Conservation (phyloP, 2,329 filamentous ascomycete species). For the Boeremia exigua region DNA sequence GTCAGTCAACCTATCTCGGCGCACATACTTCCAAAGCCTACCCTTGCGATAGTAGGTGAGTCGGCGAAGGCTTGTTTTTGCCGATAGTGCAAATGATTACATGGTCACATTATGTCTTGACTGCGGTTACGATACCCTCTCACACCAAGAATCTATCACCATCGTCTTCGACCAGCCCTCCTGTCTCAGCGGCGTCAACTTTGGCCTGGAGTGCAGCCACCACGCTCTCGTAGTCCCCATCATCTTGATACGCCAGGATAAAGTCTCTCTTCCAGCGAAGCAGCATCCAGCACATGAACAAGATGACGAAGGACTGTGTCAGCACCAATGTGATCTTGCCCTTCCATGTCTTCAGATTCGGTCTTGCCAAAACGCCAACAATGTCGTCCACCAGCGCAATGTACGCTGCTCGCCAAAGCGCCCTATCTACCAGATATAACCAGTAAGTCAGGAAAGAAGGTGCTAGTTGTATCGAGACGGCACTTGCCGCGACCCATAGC, state of each 20-base stretch:
- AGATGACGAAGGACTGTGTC: slow-evolving; percentile 16
- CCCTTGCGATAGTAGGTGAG: too few species aligned
- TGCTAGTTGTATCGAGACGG: slow-evolving; percentile 2
- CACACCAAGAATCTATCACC: slow-evolving; percentile 5
- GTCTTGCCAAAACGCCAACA: slow-evolving; percentile 19
- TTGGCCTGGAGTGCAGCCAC: not conserved
- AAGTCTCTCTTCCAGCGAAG: slow-evolving; percentile 4
- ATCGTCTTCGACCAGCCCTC: not conserved
- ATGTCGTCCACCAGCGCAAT: slow-evolving; percentile 30
- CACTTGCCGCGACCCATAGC: slow-evolving; percentile 13
- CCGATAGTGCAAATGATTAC: not conserved
- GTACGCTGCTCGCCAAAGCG: slow-evolving; percentile 20
- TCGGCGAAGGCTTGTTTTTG: not conserved
- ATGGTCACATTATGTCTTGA: not conserved
- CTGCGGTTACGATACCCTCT: not conserved
- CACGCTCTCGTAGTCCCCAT: not conserved
- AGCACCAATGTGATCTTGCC: slow-evolving; percentile 17
- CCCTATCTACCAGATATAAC: slow-evolving; percentile 11
- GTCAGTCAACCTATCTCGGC: too few species aligned
- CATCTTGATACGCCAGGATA: not conserved
- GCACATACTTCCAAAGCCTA: too few species aligned
- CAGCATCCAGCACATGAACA: not conserved
- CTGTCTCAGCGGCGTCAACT: not conserved
- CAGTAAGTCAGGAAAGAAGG: slow-evolving; percentile 11
- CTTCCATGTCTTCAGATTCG: slow-evolving; percentile 18